These are phyloP conservation scores for Alisma plantagoaquatica DNA, from an alignment of 106 monocot species.

Conservation along the genomic window DNA sequence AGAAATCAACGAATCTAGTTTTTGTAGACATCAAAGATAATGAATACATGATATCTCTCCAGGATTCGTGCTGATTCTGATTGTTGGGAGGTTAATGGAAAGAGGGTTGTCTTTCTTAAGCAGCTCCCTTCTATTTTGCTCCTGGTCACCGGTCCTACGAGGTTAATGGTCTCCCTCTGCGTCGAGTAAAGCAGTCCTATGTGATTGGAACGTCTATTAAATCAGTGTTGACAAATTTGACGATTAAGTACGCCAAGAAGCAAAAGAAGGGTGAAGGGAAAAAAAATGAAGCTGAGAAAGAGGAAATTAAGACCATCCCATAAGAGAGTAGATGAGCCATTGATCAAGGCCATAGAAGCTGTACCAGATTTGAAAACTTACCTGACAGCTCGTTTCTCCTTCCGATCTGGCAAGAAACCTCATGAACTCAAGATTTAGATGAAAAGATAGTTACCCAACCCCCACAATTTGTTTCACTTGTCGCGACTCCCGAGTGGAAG, in stretches of 20 bases:
- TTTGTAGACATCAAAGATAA: too few relatives aligned
- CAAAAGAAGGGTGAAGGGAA: slow-evolving; percentile 24
- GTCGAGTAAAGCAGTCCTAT: slow-evolving; percentile 26
- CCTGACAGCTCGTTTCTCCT: slow-evolving; percentile 21
- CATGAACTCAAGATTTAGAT: too few relatives aligned
- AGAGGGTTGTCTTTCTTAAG: slow-evolving; percentile 50
- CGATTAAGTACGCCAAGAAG: slow-evolving; percentile 22
- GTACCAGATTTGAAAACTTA: slow-evolving; percentile 26
- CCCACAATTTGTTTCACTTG: too few relatives aligned
- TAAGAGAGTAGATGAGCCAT: slow-evolving; percentile 22
- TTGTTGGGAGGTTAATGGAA: slow-evolving; percentile 43
- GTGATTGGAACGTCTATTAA: slow-evolving; percentile 27
- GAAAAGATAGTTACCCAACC: too few relatives aligned
- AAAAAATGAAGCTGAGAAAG: slow-evolving; percentile 23
- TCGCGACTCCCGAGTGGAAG: too few relatives aligned
- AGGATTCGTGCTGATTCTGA: slow-evolving; percentile 38
- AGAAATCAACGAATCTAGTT: too few relatives aligned
- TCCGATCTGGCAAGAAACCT: slow-evolving; percentile 32
- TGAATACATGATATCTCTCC: too few relatives aligned
- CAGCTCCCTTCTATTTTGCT: slow-evolving; percentile 41
- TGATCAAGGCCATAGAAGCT: slow-evolving; percentile 28
- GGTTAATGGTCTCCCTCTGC: slow-evolving; percentile 27
- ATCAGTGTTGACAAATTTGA: slow-evolving; percentile 25
- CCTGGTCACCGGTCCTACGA: slow-evolving; percentile 23
- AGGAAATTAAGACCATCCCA: slow-evolving; percentile 23